Base-by-base conservation (phyloP, 257 asterid genomes). In the Primulina eburnea region DNA sequence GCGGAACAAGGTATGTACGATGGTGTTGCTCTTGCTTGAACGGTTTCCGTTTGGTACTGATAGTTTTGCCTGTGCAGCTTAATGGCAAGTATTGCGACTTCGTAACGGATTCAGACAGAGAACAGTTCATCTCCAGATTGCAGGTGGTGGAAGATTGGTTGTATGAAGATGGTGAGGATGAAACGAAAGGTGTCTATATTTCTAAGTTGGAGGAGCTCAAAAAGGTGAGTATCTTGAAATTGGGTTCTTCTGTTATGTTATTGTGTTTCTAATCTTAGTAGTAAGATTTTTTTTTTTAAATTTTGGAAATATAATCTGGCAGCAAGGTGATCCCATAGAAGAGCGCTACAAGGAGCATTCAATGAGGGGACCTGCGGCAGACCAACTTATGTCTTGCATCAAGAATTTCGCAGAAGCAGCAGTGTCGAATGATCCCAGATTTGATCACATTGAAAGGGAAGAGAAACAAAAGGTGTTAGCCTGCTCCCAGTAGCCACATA, bases 81-180 rank as follows among this genome's bases (percentile, higher is more conserved):
- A 59, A 78, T 37, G 96, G 88, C 74, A 86, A 85, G 83, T 90
- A 88, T 77, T 84, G 77, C 5, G 95, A 82, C 67, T 91, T 86
- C 21, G 87, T 86, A 2, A 73, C 69, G n/a, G 99, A 94, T 4
- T 38, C 87, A 2, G 99, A 89, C 71, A 88, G 85, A 77, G 97
- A 88, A 67, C 92, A 81, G 72, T 76, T 94, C 30, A 83, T 86
- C 52, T 76, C 84, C 59, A 80, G 61, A 77, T 96, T 91, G 35
- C 99, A 94, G 86, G 93, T 86, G 83, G 90, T 85, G 18, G 99
- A 94, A 79, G 97, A 94, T 77, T 94, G 99, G 99, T 78, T 94
- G 67, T 94, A 94, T 20, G 97, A 94, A 71, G 99, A 88, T 58
- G 99, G 99, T 0, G 99, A 91, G 77, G 99, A 94, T 75, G 99